These are phyloP conservation scores for Eucalyptus curtisii DNA, from an alignment of 345 rosid genomes.

Conservation along the genomic window DNA sequence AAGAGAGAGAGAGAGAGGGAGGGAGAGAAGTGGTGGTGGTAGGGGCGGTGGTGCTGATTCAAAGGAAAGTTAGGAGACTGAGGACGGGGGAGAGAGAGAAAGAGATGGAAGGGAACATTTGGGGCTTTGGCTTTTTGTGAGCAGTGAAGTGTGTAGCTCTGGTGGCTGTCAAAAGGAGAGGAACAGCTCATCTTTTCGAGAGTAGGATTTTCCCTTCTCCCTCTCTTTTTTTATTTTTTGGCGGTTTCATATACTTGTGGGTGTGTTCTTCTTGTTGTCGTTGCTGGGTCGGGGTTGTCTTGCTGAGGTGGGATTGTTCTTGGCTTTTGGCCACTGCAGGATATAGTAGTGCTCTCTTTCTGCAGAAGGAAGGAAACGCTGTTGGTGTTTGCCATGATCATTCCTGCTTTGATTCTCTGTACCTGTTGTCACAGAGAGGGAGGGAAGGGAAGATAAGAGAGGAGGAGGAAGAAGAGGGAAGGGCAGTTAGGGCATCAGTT, in stretches of 20 bases:
- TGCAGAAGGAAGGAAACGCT: neutral
- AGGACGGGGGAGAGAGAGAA: neutral
- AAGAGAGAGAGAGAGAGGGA: neutral
- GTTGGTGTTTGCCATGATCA: neutral
- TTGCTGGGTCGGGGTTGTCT: neutral
- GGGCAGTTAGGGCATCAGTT: neutral
- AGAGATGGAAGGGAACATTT: conserved; percentile 3
- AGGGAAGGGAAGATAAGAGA: neutral
- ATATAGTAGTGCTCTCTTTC: neutral
- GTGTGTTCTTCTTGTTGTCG: neutral
- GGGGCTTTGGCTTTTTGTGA: conserved; percentile 7
- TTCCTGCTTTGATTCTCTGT: neutral
- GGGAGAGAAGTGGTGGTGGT: neutral
- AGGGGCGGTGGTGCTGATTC: conserved; percentile 12
- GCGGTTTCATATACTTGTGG: neutral
- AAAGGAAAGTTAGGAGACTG: neutral
- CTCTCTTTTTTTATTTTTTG: neutral
- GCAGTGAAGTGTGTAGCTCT: conserved; percentile 1
- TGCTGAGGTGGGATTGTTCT: neutral
- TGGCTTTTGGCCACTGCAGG: neutral
- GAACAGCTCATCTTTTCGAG: conserved; percentile 6
- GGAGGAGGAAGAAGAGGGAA: neutral
- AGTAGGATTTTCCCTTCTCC: neutral
- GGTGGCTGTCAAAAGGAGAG: conserved; percentile 10
- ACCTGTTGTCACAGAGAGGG: neutral